Evolutionary conservation across 805 yeast species (phyloP).

Genomic region (Yamadazyma olivae): DNA sequence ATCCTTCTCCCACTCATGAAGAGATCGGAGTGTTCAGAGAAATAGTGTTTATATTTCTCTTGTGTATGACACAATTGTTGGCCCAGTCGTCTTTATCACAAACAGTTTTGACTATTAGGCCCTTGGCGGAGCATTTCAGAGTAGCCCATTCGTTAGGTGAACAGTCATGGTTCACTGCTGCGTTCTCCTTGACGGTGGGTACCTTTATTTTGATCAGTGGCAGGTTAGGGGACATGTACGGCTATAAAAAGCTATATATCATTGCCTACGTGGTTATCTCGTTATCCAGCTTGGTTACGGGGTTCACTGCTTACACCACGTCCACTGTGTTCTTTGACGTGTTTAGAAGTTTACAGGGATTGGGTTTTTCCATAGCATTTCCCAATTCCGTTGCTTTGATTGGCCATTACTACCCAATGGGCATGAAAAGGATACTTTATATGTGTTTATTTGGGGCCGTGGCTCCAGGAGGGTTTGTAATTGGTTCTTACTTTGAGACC

Average conservation of each 20-base stretch:
- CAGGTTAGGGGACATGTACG: conserved; percentile 33
- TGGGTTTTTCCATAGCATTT: conserved; percentile 33
- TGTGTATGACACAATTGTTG: conserved; percentile 19
- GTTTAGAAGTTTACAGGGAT: conserved; percentile 31
- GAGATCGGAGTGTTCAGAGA: conserved; percentile 23
- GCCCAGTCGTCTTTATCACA: conserved; percentile 20
- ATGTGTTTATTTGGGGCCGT: conserved; percentile 33
- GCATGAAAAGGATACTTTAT: conserved; percentile 16
- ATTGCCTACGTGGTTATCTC: conserved; percentile 23
- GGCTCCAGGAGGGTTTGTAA: conserved; percentile 30
- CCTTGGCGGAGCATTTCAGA: conserved; percentile 21
- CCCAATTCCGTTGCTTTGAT: conserved; percentile 33
- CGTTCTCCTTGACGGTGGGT: conserved; percentile 33
- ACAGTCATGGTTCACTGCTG: conserved; percentile 33
- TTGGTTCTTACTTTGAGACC: conserved; percentile 27
- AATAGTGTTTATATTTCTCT: conserved; percentile 17
- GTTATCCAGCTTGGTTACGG: conserved; percentile 20
- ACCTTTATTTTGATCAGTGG: conserved; percentile 34
- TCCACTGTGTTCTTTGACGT: conserved; percentile 24
- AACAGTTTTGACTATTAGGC: conserved; percentile 11
- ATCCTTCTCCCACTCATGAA: conserved; percentile 15
- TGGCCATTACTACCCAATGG: conserved; percentile 27
- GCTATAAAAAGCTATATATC: conserved; percentile 27
- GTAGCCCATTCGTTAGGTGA: conserved; percentile 26
- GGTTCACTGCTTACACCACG: conserved; percentile 23